phyloP scores from a whole-genome alignment of 2,329 filamentous ascomycete genomes.

The Colletotrichum aenigma region DNA sequence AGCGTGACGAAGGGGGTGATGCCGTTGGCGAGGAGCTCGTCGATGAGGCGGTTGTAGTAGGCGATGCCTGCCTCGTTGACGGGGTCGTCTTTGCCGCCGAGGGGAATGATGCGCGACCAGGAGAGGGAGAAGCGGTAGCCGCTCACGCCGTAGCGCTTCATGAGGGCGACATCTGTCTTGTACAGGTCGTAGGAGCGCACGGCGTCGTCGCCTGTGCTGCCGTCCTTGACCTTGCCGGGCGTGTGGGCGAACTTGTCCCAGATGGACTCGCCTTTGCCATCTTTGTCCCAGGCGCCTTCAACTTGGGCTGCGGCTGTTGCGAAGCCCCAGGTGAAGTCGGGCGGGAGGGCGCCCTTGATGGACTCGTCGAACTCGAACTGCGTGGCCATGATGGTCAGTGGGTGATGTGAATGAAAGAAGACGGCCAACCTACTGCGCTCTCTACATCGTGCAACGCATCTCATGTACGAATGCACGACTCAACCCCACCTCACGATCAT shows the following conservation, averaged over 20 bases:
- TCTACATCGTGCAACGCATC: neutral
- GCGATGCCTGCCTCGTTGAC: conserved; percentile 64
- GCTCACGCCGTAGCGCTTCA: conserved; percentile 62
- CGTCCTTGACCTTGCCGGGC: conserved; percentile 40
- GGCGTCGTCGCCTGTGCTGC: conserved; percentile 42
- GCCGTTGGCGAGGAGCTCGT: conserved; percentile 60
- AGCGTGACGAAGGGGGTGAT: conserved; percentile 67
- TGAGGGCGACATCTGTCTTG: conserved; percentile 60
- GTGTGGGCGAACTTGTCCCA: conserved; percentile 45
- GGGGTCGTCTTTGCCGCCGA: conserved; percentile 66
- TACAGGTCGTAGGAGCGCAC: conserved; percentile 43
- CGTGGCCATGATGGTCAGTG: conserved; percentile 17
- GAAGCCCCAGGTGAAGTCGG: conserved; percentile 43
- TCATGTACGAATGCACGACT: neutral
- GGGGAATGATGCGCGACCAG: conserved; percentile 68
- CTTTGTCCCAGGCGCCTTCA: conserved; percentile 45
- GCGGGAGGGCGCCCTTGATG: conserved; percentile 30
- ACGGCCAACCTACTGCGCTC: neutral
- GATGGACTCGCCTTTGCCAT: conserved; percentile 44
- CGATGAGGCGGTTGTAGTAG: conserved; percentile 64
- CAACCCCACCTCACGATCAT: conserved; percentile 1
- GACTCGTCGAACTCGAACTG: conserved; percentile 26
- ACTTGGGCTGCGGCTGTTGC: conserved; percentile 44
- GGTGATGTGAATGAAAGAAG: neutral
- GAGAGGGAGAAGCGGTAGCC: conserved; percentile 69